phyloP scores from a whole-genome alignment of 768 basidiomycete genomes.

The Sarcomyxa edulis region DNA sequence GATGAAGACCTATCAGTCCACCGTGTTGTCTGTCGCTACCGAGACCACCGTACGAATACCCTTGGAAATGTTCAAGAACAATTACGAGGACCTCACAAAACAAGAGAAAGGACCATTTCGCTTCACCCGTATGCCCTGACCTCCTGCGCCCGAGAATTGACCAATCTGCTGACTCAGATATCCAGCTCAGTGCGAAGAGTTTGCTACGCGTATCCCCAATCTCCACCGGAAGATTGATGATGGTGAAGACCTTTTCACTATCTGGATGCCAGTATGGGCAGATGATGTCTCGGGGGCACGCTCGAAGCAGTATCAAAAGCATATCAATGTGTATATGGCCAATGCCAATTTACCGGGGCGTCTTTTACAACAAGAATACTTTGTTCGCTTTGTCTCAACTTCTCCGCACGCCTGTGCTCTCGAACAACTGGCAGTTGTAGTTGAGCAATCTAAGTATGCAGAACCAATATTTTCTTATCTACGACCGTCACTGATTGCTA shows the following conservation, averaged over 20 bases:
- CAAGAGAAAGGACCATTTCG: too few species aligned
- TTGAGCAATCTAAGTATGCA: too few species aligned
- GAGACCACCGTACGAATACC: neutral
- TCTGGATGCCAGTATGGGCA: constrained; percentile 1
- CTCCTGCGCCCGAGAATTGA: constrained; percentile 13
- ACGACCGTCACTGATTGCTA: constrained; percentile 17
- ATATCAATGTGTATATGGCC: constrained; percentile 24
- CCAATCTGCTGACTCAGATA: neutral
- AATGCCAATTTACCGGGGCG: constrained; percentile 20
- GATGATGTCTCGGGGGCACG: constrained; percentile 28
- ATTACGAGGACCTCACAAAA: too few species aligned
- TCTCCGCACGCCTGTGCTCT: constrained; percentile 27
- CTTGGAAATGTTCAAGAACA: neutral
- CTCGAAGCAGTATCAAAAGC: constrained; percentile 31
- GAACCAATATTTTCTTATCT: constrained; percentile 21
- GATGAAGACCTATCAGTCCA: neutral
- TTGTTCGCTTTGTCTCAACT: constrained; percentile 18
- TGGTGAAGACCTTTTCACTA: neutral
- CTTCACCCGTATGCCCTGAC: neutral
- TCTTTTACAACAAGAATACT: constrained; percentile 24
- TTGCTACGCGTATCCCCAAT: neutral
- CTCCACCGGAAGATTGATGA: neutral
- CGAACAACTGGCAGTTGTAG: too few species aligned
- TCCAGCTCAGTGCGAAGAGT: neutral
- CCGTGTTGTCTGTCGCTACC: neutral